phyloP scores from a whole-genome alignment of 2,329 filamentous ascomycete species.

The Fusarium sulawesiense region DNA sequence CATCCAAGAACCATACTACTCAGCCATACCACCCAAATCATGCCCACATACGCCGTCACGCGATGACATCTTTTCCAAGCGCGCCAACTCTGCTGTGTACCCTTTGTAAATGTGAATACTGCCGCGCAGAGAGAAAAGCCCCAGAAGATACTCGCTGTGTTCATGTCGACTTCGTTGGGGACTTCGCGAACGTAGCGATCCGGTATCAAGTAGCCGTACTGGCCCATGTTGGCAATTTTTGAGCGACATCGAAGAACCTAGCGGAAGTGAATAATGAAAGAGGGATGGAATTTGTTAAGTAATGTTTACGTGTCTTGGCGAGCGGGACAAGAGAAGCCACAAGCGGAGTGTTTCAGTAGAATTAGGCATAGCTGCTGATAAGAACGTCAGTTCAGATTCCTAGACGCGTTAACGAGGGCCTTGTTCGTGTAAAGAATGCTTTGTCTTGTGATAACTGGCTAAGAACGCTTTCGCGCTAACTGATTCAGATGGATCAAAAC shows the following conservation, averaged over 20 bases:
- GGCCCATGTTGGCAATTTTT: constrained; percentile 7
- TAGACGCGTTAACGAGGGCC: neutral
- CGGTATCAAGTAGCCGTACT: constrained; percentile 42
- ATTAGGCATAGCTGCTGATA: neutral
- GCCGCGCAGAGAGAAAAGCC: constrained; percentile 39
- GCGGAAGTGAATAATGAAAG: neutral
- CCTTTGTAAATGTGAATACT: constrained; percentile 29
- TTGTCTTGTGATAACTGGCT: too few species aligned
- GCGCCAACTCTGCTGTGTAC: constrained; percentile 17
- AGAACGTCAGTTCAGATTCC: neutral
- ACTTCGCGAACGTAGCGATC: constrained; percentile 40
- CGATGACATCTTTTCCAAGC: constrained; percentile 32
- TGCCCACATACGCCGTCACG: constrained; percentile 29
- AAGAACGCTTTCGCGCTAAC: neutral
- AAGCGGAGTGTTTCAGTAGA: neutral
- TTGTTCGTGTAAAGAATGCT: neutral
- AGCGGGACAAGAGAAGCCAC: neutral
- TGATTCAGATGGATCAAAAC: neutral
- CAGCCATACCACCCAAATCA: constrained; percentile 43
- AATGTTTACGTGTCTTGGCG: neutral
- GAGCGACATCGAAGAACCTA: neutral
- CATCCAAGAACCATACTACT: constrained; percentile 39
- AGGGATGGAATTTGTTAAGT: neutral
- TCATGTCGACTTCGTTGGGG: constrained; percentile 39
- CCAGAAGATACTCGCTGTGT: constrained; percentile 42